A percentile compares a stretch with the other conserved stretches of the same genome.
Evolutionary conservation across 768 basidiomycete species (phyloP).

Genomic region (Podaxis sp.): DNA sequence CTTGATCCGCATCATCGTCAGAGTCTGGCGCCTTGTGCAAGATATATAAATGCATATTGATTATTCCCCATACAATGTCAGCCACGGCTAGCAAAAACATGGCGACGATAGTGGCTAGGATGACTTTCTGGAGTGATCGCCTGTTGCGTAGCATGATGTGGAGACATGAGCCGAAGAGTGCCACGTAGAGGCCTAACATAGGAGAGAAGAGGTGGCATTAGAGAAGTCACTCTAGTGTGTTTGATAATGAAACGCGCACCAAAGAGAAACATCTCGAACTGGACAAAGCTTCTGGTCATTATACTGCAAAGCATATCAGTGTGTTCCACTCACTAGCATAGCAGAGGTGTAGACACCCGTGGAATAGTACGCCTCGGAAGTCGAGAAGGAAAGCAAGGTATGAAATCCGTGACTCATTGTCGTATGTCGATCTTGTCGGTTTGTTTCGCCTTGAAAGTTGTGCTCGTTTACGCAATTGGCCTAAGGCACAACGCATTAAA

Average conservation of each 20-base stretch:
- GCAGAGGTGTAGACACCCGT: constrained; percentile 6
- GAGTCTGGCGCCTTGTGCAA: constrained; percentile 18
- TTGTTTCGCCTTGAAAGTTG: not conserved
- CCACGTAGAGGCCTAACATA: constrained; percentile 9
- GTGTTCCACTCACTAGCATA: not conserved
- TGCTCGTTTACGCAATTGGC: not conserved
- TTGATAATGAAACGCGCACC: not conserved
- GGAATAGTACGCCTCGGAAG: constrained; percentile 9
- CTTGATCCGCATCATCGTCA: not conserved
- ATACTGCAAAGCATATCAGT: not conserved
- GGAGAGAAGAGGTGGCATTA: not conserved
- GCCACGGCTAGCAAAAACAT: constrained; percentile 29
- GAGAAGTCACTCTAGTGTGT: not conserved
- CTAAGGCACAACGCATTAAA: not conserved
- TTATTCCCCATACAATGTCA: constrained; percentile 28
- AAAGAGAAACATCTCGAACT: constrained; percentile 15
- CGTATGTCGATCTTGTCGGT: not conserved
- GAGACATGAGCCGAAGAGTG: constrained; percentile 10
- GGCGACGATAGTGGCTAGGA: constrained; percentile 24
- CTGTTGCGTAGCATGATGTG: constrained; percentile 22
- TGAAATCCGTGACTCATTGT: constrained; percentile 4
- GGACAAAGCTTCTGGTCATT: not conserved
- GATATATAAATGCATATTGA: constrained; percentile 27
- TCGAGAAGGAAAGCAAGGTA: constrained; percentile 7
- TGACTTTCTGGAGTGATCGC: constrained; percentile 23